Evolutionary conservation across 2,329 filamentous ascomycete genomes (phyloP).

Genomic region (Lachnellula arida): DNA sequence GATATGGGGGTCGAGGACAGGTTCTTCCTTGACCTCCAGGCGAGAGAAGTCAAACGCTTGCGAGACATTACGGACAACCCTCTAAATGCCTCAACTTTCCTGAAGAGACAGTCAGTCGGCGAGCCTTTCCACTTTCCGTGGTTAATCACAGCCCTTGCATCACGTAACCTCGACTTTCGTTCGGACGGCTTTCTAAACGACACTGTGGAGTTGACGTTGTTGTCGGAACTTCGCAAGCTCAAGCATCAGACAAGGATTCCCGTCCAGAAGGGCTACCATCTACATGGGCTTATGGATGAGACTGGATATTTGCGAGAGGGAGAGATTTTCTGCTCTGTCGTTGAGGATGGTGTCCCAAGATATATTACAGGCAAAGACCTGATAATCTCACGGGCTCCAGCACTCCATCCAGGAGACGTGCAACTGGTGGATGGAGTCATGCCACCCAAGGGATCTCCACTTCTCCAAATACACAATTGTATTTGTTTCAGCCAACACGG

Average conservation of each 20-base stretch:
- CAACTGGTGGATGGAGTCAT: conserved; percentile 60
- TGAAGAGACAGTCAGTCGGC: conserved; percentile 59
- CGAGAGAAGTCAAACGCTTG: conserved; percentile 55
- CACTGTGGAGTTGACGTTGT: conserved; percentile 63
- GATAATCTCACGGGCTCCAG: conserved; percentile 73
- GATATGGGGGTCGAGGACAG: conserved; percentile 58
- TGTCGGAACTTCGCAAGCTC: conserved; percentile 66
- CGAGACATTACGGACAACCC: conserved; percentile 53
- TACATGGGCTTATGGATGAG: conserved; percentile 83
- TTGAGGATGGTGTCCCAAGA: conserved; percentile 28
- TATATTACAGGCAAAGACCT: conserved; percentile 30
- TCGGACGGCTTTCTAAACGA: conserved; percentile 65
- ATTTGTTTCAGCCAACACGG: conserved; percentile 74
- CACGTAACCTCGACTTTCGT: conserved; percentile 59
- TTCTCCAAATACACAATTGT: conserved; percentile 63
- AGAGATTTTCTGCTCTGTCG: conserved; percentile 62
- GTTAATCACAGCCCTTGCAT: conserved; percentile 55
- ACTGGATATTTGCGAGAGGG: conserved; percentile 61
- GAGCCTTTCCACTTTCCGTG: conserved; percentile 54
- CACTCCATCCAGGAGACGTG: conserved; percentile 77
- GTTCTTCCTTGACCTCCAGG: conserved; percentile 63
- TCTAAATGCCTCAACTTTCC: conserved; percentile 60
- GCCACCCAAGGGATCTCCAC: conserved; percentile 54
- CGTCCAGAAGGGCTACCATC: conserved; percentile 63
- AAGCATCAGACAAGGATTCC: conserved; percentile 77